phyloP scores from a whole-genome alignment of 176 grass and related monocot species.

The Tillandsia fasciculata region DNA sequence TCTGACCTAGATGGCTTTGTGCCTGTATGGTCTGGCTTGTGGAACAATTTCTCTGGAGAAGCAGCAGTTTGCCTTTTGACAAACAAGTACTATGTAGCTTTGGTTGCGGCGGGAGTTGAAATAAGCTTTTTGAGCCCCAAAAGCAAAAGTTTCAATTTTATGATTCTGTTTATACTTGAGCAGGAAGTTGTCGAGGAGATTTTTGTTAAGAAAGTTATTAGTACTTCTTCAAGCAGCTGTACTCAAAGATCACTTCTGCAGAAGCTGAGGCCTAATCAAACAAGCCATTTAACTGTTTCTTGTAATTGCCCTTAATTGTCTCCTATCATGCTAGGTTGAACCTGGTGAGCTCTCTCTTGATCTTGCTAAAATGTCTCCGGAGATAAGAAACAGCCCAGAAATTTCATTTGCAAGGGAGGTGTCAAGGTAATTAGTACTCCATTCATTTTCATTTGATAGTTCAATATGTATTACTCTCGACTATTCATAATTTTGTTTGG shows the following conservation, averaged over 20 bases:
- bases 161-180: too few species aligned
- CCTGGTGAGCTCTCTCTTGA: conserved; percentile 81
- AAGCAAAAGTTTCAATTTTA: too few species aligned
- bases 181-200: too few species aligned
- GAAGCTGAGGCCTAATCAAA: too few species aligned
- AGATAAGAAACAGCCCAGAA: conserved; percentile 64
- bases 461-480: background rate
- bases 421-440: conserved; percentile 47
- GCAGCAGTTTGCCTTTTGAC: too few species aligned
- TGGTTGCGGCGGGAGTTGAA: too few species aligned
- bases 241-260: too few species aligned
- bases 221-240: too few species aligned
- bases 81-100: too few species aligned
- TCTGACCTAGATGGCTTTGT: conserved; percentile 10
- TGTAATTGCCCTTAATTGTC: conserved; percentile 20
- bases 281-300: background rate
- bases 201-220: too few species aligned
- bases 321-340: conserved; percentile 48
- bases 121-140: background rate
- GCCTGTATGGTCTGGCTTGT: too few species aligned
- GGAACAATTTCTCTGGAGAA: too few species aligned
- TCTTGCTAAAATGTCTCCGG: conserved; percentile 90
- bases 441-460: background rate
- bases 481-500: background rate
- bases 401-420: conserved; percentile 84